phyloP scores from a whole-genome alignment of 31 red algal genomes.

The Odonthalia washingtoniensis region DNA sequence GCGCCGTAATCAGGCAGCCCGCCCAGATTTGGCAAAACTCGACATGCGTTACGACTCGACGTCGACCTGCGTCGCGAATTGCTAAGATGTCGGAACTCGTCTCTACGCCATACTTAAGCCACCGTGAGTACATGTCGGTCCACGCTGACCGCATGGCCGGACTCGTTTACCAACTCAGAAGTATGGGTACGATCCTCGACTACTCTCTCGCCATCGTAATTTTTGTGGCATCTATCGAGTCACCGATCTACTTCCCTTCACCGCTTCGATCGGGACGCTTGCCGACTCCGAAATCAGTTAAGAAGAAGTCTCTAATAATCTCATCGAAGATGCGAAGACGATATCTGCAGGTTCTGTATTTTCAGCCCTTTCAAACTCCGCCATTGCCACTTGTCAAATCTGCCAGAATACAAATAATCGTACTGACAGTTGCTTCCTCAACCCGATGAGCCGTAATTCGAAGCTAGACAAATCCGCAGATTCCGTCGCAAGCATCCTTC shows the following conservation, averaged over 20 bases:
- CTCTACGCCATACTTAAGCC: not conserved
- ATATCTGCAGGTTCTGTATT: not conserved
- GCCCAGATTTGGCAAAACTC: slow-evolving; percentile 10
- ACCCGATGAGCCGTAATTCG: slow-evolving; percentile 23
- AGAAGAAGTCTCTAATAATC: not conserved
- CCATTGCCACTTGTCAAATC: not conserved
- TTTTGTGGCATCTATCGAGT: slow-evolving; percentile 9
- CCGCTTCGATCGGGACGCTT: slow-evolving; percentile 28
- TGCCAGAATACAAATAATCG: not conserved
- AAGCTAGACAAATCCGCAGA: not conserved
- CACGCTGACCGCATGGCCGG: slow-evolving; percentile 23
- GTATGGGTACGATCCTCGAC: slow-evolving; percentile 4
- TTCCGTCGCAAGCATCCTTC: not conserved
- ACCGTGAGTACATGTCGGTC: not conserved
- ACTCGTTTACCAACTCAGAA: slow-evolving; percentile 4
- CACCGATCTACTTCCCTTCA: not conserved
- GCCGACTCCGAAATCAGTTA: not conserved
- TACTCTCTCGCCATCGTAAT: not conserved
- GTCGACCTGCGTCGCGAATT: slow-evolving; percentile 23
- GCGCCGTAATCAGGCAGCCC: slow-evolving; percentile 7
- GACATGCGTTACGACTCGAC: slow-evolving; percentile 5
- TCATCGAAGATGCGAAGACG: slow-evolving; percentile 33
- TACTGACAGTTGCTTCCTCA: slow-evolving; percentile 14
- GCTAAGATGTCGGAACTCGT: slow-evolving; percentile 46
- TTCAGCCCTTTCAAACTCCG: not conserved